These are phyloP conservation scores for Monosporozyma aquatica DNA, from an alignment of 805 yeast species.

Conservation along the genomic window DNA sequence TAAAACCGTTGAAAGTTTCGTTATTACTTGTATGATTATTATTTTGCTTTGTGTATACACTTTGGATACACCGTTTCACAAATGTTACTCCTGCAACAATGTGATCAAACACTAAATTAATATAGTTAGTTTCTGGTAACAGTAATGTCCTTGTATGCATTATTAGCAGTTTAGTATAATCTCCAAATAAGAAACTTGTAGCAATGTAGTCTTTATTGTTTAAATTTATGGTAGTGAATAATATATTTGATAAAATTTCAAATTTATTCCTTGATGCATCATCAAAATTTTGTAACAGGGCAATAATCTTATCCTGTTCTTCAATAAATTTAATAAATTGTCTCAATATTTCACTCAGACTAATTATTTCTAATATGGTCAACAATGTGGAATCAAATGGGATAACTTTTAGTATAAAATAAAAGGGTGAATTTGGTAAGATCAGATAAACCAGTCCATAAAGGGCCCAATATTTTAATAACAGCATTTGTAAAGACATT, in stretches of 20 bases:
- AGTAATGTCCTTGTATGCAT: background rate
- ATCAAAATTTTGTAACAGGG: conserved; percentile 9
- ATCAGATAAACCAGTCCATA: conserved; percentile 12
- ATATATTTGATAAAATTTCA: conserved; percentile 7
- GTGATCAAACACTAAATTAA: conserved; percentile 2
- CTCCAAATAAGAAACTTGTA: conserved; percentile 9
- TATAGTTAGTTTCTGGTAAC: background rate
- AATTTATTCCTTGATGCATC: conserved; percentile 9
- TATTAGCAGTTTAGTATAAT: conserved; percentile 1
- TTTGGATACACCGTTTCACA: background rate
- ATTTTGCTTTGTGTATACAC: background rate
- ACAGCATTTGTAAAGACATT: conserved; percentile 4
- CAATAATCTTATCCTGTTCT: conserved; percentile 11
- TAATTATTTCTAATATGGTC: conserved; percentile 5
- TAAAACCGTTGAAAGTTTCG: background rate
- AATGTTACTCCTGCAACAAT: background rate
- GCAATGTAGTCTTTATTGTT: conserved; percentile 8
- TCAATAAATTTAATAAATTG: conserved; percentile 15
- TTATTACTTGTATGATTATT: background rate
- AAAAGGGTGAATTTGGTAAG: conserved; percentile 11
- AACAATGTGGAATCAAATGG: conserved; percentile 12
- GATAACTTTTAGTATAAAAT: conserved; percentile 7
- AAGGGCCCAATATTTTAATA: conserved; percentile 20
- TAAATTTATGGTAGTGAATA: conserved; percentile 3
- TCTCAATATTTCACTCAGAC: conserved; percentile 13